phyloP scores from a whole-genome alignment of 306 rosid genomes.

The Lotus japonicus region DNA sequence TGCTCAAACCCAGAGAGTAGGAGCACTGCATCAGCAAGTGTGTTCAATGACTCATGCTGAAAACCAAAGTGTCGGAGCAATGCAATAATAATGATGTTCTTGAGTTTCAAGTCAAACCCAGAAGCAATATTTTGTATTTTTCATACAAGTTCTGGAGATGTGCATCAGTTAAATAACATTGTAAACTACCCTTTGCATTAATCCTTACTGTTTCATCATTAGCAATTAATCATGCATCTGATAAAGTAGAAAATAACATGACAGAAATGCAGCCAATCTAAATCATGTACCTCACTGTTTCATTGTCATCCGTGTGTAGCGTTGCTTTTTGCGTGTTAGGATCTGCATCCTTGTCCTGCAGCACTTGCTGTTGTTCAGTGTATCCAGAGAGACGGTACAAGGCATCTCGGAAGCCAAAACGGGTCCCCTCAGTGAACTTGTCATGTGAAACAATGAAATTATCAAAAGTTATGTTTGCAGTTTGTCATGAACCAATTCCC shows the following conservation, averaged over 20 bases:
- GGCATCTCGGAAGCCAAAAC: slow-evolving; percentile 56
- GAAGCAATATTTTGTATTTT: neutral
- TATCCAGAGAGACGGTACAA: slow-evolving; percentile 53
- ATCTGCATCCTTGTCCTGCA: slow-evolving; percentile 17
- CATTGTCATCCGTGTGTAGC: slow-evolving; percentile 1
- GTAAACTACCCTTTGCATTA: neutral
- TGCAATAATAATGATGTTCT: neutral
- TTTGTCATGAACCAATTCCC: no score
- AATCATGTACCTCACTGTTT: slow-evolving; percentile 32
- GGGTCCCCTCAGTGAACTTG: slow-evolving; percentile 45
- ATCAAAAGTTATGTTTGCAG: neutral
- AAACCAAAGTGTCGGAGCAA: no score
- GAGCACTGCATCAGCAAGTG: no score
- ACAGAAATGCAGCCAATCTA: neutral
- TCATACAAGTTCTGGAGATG: neutral
- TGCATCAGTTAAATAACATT: neutral
- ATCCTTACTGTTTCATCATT: neutral
- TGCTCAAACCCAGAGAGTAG: neutral
- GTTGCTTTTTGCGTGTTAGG: neutral
- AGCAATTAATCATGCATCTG: neutral
- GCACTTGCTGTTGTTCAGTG: slow-evolving; percentile 23
- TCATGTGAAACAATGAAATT: neutral
- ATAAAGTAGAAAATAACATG: neutral
- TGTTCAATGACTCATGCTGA: neutral
- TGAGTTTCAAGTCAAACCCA: neutral